Base-by-base conservation (phyloP, 1,284 basidiomycete species). In the Meripilus lineatus region DNA sequence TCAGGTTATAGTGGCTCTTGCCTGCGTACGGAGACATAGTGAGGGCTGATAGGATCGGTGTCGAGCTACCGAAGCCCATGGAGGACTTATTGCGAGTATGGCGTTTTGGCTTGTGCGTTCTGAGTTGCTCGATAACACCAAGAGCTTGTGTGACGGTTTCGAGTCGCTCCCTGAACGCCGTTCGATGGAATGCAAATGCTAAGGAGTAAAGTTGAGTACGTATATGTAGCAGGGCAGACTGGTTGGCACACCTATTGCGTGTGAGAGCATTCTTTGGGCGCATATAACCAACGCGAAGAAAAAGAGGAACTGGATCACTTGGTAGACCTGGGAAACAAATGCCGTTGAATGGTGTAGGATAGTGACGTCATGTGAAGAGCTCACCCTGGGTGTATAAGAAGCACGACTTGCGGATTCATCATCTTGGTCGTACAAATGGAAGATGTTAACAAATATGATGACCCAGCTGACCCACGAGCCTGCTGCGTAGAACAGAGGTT, bases 111-210 rank as follows among this genome's bases (percentile, higher is more conserved):
- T 77, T 77, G 62, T 85, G 84, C 47, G 76, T 67, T 32, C 84
- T 77, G 25, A 91, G 72, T 52, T 72, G 73, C 62, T 91, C 87
- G 45, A 91, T 75, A 26, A 79, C 77, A 17, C 62, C 61, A 20
- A 89, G 71, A 3, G 79, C 69, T 40, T 71, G 64, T 37, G 70
- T 66, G 2, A 88, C 71, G 17, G 69, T 65, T 8, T 78, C 73
- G 13, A 89, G 69, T 42, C 87, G 84, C 28, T 91, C 87, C 49
- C 75, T 75, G 58, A 81, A 91, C 11, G 88, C 88, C 6, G 77
- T 82, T 36, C 71, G 74, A 58, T 91, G 88, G 65, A 91, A 91
- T 20, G 74, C 70, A 53, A 83, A 83, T 0, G 84, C 83, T 73
- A 26, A 30, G 8, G 28, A 5, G 24, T 11, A 17, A 11, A 5